A percentile compares a stretch with the other conserved stretches of the same genome.
Evolutionary conservation across 768 basidiomycete species (phyloP).

Genomic region (Stropharia rugosoannulata): DNA sequence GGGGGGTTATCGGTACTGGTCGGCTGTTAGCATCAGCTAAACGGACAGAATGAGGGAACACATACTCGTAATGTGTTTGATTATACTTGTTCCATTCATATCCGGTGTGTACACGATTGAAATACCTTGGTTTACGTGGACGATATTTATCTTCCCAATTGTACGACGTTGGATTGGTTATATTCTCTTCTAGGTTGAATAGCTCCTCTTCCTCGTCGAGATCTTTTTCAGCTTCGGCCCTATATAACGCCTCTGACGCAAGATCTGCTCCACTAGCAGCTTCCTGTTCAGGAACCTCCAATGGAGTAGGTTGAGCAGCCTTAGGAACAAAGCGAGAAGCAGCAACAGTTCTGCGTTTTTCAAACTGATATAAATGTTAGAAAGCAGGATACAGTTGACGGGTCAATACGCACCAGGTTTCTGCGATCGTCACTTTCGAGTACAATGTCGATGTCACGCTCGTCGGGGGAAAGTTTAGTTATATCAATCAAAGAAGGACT

Average conservation of each 20-base stretch:
- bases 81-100: constrained; percentile 99
- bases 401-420: constrained; percentile 51
- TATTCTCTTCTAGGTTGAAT: constrained; percentile 91
- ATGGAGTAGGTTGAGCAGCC: constrained; percentile 52
- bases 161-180: constrained; percentile 80
- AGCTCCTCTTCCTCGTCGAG: constrained; percentile 95
- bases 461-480: constrained; percentile 68
- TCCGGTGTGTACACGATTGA: constrained; percentile 98
- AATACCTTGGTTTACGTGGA: constrained; percentile 95
- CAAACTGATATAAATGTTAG: constrained; percentile 47
- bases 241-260: constrained; percentile 87
- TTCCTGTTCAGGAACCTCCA: constrained; percentile 57
- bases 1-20: constrained; percentile 94
- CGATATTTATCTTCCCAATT: constrained; percentile 99
- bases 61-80: constrained; percentile 98
- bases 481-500: constrained; percentile 78
- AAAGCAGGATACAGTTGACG: constrained; percentile 1
- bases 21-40: constrained; percentile 16
- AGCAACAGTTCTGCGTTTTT: constrained; percentile 78
- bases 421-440: constrained; percentile 63
- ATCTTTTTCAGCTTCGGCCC: constrained; percentile 89
- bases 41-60: constrained; percentile 16
- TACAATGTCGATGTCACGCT: constrained; percentile 78
- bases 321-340: constrained; percentile 89
- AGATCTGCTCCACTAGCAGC: constrained; percentile 67